Percentiles rank a stretch among this genome's conserved stretches.
Evolutionary conservation across 1,139 yeast genomes (phyloP).

Genomic region (Geotrichum aggregatum): DNA sequence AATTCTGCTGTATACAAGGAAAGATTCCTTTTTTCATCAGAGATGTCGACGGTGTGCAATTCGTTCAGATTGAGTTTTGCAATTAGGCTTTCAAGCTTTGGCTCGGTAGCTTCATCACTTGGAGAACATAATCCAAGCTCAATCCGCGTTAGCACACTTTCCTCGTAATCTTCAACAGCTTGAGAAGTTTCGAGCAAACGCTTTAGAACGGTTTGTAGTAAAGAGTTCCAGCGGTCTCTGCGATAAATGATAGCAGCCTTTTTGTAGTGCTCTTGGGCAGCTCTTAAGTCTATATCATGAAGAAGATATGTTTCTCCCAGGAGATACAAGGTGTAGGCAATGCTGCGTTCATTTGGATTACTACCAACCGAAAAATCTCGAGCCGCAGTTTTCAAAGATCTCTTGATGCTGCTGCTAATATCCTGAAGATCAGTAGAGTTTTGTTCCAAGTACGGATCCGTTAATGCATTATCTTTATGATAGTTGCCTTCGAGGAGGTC

Average conservation of each 20-base stretch:
- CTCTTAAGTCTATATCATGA: conserved; percentile 36
- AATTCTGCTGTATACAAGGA: conserved; percentile 24
- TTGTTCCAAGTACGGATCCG: conserved; percentile 24
- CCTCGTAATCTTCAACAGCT: conserved; percentile 19
- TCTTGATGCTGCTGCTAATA: conserved; percentile 30
- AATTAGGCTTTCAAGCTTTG: background rate
- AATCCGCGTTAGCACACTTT: conserved; percentile 25
- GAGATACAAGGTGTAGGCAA: conserved; percentile 38
- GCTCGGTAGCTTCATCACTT: background rate
- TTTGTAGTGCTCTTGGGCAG: conserved; percentile 38
- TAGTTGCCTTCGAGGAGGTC: conserved; percentile 8
- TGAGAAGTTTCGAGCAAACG: conserved; percentile 25
- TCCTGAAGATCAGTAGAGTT: conserved; percentile 27
- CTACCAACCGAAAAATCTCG: conserved; percentile 30
- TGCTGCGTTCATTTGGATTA: conserved; percentile 39
- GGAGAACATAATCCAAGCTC: conserved; percentile 16
- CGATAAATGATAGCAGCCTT: conserved; percentile 30
- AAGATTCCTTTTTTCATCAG: background rate
- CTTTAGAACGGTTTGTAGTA: conserved; percentile 26
- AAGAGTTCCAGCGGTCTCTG: conserved; percentile 30
- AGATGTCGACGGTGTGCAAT: background rate
- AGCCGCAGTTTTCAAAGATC: conserved; percentile 27
- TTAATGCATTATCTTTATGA: conserved; percentile 21
- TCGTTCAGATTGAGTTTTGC: background rate
- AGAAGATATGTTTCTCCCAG: conserved; percentile 36